Evolutionary conservation across 495 filamentous ascomycete genomes (phyloP), one percentile per base, ranked within the genome.

Genomic region (Daldinia childiae): DNA sequence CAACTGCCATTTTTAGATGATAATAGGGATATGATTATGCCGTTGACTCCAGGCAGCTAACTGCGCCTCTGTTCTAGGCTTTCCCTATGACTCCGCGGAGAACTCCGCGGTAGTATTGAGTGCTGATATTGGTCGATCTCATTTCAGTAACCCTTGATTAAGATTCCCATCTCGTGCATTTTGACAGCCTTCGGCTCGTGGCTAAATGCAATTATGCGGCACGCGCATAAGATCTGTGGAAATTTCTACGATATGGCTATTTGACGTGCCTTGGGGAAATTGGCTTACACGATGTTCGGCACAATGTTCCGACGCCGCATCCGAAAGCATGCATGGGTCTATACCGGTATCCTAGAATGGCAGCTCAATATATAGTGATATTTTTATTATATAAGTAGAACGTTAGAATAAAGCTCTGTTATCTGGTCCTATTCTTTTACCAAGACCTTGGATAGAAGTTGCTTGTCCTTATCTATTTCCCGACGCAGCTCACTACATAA

Each of bases 21-120:
- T 0, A 4, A 48, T 21, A 48, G 17, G 8, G 43, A 21, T 48
- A 58, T 11, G 14, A 39, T 39, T 4, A 14, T 24, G 7, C 32
- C 19, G 32, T 11, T 36, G 30, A 1, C 1, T 15, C 26, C 29
- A 12, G 32, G n/a, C 8, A 55, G 34, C 11, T 8, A 50, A 24
- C 57, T 61, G 48, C 38, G 64, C 64, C 57, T 2, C 38, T 68
- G 38, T 62, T 68, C 65, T 68, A 21, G 58, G 36, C 32, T 66
- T 38, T 30, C 8, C 29, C 11, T 27, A 56, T 38, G 17, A 21
- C 29, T 36, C 17, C 3, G n/a, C 19, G 17, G 12, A 26, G 8
- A 21, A 8, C 19, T 24, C 43, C 43, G 43, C 3, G 17, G 43
- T 48, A 21, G 43, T 48, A 48, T 48, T 24, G 19, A 48, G 19